Base-by-base conservation (phyloP, 2,329 filamentous ascomycete genomes). In the Penicillium freii region DNA sequence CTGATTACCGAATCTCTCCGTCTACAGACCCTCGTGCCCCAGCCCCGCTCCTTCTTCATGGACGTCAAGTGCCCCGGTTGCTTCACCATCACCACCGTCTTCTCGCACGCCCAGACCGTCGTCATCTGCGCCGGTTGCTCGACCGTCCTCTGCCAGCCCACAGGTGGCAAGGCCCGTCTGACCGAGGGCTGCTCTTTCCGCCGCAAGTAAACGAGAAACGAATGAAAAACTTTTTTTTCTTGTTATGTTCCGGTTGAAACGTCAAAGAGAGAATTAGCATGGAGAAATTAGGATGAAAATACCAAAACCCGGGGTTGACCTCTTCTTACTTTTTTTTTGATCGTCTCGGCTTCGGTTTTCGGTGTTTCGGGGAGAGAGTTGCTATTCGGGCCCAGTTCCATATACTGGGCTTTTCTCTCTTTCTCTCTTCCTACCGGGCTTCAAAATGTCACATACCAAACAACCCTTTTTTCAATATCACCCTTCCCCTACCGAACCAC, bases 41-140 rank as follows among this genome's bases (percentile, higher is more conserved):
- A 87, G 69, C 94, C 94, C 75, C 91, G 94, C 80, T 97, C 93
- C 71, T 99, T 97, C 90, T 99, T 99, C 91, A 99, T 99, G 94
- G 94, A 99, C 80, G 94, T 99, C 86, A 99, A 99, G 90, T 99
- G 94, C 90, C 94, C 94, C 80, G 94, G 94, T 77, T 99, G 94
- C 91, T 99, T 97, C 89, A 97, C 92, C 81, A 99, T 99, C 87
- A 99, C 94, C 81, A 99, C 94, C 81, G 94, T 99, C 82, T 99
- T 97, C 91, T 97, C 93, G 67, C 94, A 99, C 87, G 94, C 94
- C 81, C 94, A 99, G 87, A 99, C 94, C 79, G 94, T 99, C 80
- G 94, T 99, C 81, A 95, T 97, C 87, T 99, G 94, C 89, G 92
- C 92, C 78, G 94, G 94, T 76, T 99, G 94, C 91, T 96, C 93